These are phyloP conservation scores for Fusarium redolens DNA, from an alignment of 2,329 filamentous ascomycete species.

Conservation along the genomic window DNA sequence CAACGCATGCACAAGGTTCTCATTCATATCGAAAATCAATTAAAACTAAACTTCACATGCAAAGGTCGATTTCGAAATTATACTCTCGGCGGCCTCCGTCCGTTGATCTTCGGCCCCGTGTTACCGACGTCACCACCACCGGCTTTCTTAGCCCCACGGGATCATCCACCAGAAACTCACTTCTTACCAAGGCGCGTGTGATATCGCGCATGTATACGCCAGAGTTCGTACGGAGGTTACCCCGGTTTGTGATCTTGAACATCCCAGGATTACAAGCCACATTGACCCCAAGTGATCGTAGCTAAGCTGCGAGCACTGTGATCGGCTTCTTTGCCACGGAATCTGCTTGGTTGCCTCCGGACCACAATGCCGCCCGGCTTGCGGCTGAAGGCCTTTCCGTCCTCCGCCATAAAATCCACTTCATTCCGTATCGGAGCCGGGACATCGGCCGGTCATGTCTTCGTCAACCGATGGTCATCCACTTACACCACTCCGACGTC, in stretches of 20 bases:
- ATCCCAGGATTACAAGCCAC: conserved; percentile 5
- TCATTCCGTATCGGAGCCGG: conserved; percentile 18
- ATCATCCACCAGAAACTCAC: conserved; percentile 29
- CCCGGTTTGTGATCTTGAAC: conserved; percentile 17
- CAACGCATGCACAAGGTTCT: background rate
- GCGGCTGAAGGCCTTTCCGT: conserved; percentile 13
- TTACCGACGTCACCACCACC: conserved; percentile 30
- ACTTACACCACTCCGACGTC: background rate
- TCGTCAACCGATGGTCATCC: conserved; percentile 18
- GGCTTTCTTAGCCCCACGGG: conserved; percentile 17
- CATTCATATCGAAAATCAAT: background rate
- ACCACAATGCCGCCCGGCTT: conserved; percentile 18
- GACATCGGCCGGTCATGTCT: background rate
- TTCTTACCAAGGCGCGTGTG: conserved; percentile 20
- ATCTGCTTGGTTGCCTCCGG: background rate
- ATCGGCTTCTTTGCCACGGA: background rate
- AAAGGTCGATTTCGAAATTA: background rate
- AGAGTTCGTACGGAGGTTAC: background rate
- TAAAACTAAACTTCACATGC: background rate
- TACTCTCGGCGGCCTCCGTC: conserved; percentile 18
- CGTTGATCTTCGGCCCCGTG: conserved; percentile 23
- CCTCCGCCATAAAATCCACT: conserved; percentile 27
- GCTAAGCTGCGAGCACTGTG: background rate
- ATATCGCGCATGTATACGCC: background rate
- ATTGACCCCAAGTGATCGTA: conserved; percentile 4